phyloP scores from a whole-genome alignment of 2,329 filamentous ascomycete species.

The Phialophora macrospora region DNA sequence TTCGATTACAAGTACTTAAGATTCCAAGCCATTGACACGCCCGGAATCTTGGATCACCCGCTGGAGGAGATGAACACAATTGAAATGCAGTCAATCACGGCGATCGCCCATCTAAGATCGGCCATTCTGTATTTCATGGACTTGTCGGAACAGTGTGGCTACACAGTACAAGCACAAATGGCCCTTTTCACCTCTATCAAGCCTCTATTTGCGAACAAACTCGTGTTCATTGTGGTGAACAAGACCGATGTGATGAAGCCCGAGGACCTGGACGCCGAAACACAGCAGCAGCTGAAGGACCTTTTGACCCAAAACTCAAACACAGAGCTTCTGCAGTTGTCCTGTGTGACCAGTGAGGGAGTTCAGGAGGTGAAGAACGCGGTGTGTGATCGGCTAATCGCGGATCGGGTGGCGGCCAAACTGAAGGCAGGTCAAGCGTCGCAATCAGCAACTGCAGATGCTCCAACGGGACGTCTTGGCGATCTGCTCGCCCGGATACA shows the following conservation, averaged over 20 bases:
- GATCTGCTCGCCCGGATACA: conserved; percentile 94
- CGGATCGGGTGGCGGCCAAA: conserved; percentile 92
- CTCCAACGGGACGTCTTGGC: conserved; percentile 78
- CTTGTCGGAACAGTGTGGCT: conserved; percentile 93
- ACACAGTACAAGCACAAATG: conserved; percentile 89
- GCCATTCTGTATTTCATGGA: conserved; percentile 99
- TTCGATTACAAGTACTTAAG: conserved; percentile 95
- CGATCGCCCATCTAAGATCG: conserved; percentile 92
- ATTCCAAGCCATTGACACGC: conserved; percentile 94
- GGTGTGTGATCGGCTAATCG: conserved; percentile 89
- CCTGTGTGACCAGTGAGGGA: conserved; percentile 92
- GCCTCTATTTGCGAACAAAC: conserved; percentile 94
- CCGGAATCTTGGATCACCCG: conserved; percentile 96
- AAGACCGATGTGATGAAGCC: conserved; percentile 93
- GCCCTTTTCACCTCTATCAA: conserved; percentile 96
- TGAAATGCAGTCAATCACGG: conserved; percentile 98
- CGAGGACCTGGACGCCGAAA: conserved; percentile 81
- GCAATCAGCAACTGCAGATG: conserved; percentile 75
- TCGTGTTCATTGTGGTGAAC: conserved; percentile 96
- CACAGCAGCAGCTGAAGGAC: conserved; percentile 75
- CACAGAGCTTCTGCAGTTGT: conserved; percentile 89
- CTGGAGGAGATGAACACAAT: conserved; percentile 99
- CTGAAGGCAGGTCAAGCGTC: conserved; percentile 87
- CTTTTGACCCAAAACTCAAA: conserved; percentile 79
- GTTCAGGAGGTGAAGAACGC: conserved; percentile 95